Base-by-base conservation (phyloP, 2,329 filamentous ascomycete genomes). In the Penicillium rolfsii region DNA sequence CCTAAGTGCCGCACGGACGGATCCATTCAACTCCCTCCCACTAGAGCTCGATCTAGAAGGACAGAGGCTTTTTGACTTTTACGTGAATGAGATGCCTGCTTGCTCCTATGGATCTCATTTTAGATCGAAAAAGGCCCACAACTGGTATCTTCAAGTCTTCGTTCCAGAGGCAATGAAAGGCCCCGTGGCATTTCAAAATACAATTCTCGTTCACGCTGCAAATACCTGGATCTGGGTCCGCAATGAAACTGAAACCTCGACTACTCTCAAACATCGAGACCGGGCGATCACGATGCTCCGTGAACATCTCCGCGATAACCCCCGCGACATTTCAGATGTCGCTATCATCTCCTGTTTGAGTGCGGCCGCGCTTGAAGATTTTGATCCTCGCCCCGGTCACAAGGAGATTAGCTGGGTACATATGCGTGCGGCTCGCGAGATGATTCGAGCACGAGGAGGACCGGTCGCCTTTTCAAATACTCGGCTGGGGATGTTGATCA, bases 121-220 rank as follows among this genome's bases (percentile, higher is more conserved):
- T 33, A 70, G 71, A 8, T 73, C 72, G 3, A 36, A 63, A 7
- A 71, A 73, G 30, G 74, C 76, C 8, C 74, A 78, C 53, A 76
- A 78, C 40, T 77, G 75, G 76, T 77, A 78, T 55, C 73, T 68
- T 1, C 60, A 68, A 2, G 74, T 77, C 8, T 78, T 79, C 64
- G 74, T 77, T 3, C 74, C 76, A 3, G 74, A 76, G 57, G 76
- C 68, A n/a, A 77, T 77, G 74, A 76, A 78, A 66, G 75, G 76
- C 3, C 63, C 70, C 11, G 69, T 76, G 30, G 66, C 70, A 19
- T 78, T 79, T 58, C 73, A 77, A 53, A 77, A 77, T 50, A 76
- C 73, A 3, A 73, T 77, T 28, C 68, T 77, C 2, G 73, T 77
- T 2, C 75, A 78, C 63, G 72, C 76, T 14, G 73, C 76, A 33